Evolutionary conservation across 805 yeast genomes (phyloP).

Genomic region (Spathaspora hagerdaliae): DNA sequence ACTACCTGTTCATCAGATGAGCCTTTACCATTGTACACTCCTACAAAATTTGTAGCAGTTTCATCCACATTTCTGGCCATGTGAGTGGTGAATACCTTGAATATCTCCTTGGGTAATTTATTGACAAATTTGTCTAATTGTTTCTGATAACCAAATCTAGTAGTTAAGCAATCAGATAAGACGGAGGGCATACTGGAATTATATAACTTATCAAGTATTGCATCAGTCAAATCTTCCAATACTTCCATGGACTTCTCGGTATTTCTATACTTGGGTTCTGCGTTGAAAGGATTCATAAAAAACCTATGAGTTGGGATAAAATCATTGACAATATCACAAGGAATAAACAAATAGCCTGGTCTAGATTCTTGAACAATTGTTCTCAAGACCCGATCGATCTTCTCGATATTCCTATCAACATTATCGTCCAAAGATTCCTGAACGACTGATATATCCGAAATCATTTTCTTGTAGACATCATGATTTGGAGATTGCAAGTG

Average conservation of each 20-base stretch:
- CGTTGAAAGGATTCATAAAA: slow-evolving; percentile 9
- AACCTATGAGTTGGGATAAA: slow-evolving; percentile 20
- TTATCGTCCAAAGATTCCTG: slow-evolving; percentile 34
- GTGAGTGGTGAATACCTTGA: slow-evolving; percentile 54
- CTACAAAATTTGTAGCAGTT: slow-evolving; percentile 57
- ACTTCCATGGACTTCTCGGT: slow-evolving; percentile 6
- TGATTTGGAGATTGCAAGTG: slow-evolving; percentile 58
- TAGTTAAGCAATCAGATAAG: slow-evolving; percentile 66
- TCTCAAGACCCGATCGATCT: slow-evolving; percentile 65
- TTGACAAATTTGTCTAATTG: slow-evolving; percentile 48
- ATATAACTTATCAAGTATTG: slow-evolving; percentile 50
- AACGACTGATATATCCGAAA: slow-evolving; percentile 50
- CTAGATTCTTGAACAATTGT: slow-evolving; percentile 53
- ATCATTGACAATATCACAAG: slow-evolving; percentile 59
- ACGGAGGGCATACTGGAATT: slow-evolving; percentile 56
- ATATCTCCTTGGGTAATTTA: slow-evolving; percentile 31
- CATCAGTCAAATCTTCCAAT: slow-evolving; percentile 18
- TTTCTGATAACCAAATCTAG: slow-evolving; percentile 50
- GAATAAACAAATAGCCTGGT: slow-evolving; percentile 83
- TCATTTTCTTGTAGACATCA: slow-evolving; percentile 60
- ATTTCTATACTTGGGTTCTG: slow-evolving; percentile 5
- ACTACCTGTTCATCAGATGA: slow-evolving; percentile 22
- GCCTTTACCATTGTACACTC: slow-evolving; percentile 64
- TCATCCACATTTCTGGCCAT: slow-evolving; percentile 77
- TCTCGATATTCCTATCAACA: slow-evolving; percentile 39